These are phyloP conservation scores for Fusarium neocosmosporiellum DNA, from an alignment of 2,329 filamentous ascomycete genomes.

Conservation along the genomic window DNA sequence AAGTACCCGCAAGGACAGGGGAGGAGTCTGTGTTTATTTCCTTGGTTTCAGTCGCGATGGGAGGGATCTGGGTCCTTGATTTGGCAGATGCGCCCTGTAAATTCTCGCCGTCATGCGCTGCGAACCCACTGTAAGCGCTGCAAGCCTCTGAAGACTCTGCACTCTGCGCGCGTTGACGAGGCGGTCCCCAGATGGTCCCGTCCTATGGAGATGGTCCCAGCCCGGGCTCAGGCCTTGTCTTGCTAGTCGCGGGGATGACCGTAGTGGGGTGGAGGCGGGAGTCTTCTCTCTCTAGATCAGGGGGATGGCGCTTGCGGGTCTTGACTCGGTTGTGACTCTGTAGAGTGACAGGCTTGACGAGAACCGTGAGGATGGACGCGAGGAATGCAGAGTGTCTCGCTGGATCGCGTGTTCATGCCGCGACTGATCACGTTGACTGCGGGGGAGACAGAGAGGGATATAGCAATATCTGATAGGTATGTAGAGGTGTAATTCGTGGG, in stretches of 20 bases:
- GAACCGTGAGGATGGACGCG: not conserved
- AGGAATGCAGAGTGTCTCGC: constrained; percentile 33
- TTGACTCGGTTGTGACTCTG: constrained; percentile 3
- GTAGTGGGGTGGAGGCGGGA: constrained; percentile 30
- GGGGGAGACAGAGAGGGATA: constrained; percentile 22
- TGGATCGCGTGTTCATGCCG: constrained; percentile 24
- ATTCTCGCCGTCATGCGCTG: constrained; percentile 17
- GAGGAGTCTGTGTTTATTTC: constrained; percentile 33
- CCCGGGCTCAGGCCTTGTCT: constrained; percentile 7
- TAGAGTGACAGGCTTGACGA: not conserved
- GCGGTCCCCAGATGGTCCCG: constrained; percentile 27
- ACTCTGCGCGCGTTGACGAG: not conserved
- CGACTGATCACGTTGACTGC: constrained; percentile 18
- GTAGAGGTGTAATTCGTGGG: not conserved
- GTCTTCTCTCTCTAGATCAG: constrained; percentile 30
- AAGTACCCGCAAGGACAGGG: constrained; percentile 20
- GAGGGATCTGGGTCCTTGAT: constrained; percentile 5
- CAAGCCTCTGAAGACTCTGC: not conserved
- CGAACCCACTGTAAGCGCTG: constrained; percentile 16
- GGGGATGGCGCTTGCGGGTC: constrained; percentile 30
- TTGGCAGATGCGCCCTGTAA: constrained; percentile 17
- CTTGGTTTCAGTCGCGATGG: constrained; percentile 32
- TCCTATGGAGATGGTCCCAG: constrained; percentile 9
- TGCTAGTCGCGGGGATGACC: constrained; percentile 36
- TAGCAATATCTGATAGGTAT: constrained; percentile 16